These are phyloP conservation scores for Mycena capillaripes DNA, from an alignment of 768 basidiomycete species.

Conservation along the genomic window DNA sequence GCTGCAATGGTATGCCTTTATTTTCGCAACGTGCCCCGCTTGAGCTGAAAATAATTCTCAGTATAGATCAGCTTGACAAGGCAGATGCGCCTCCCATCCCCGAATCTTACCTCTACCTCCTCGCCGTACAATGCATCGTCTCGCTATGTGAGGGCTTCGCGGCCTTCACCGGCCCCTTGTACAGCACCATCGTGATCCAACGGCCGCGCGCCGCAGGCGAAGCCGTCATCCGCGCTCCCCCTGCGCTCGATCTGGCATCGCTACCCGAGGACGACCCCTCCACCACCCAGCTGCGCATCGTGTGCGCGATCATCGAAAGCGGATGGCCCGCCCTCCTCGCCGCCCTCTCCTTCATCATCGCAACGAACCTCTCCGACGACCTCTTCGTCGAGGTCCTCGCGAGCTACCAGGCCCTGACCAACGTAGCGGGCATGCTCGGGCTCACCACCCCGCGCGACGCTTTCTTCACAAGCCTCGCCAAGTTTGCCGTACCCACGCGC, in stretches of 20 bases:
- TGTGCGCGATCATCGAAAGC: conserved; percentile 84
- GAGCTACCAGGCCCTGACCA: conserved; percentile 87
- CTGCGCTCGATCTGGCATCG: conserved; percentile 73
- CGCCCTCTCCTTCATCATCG: conserved; percentile 89
- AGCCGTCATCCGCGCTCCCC: conserved; percentile 77
- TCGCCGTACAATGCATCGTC: conserved; percentile 90
- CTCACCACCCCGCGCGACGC: conserved; percentile 92
- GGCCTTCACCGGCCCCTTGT: conserved; percentile 80
- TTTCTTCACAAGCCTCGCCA: conserved; percentile 91
- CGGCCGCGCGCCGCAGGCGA: conserved; percentile 74
- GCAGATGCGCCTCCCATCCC: conserved; percentile 95
- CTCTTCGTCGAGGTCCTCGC: conserved; percentile 90
- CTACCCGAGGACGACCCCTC: conserved; percentile 65
- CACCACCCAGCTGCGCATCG: conserved; percentile 70
- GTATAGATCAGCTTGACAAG: conserved; percentile 98
- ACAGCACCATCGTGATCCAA: conserved; percentile 78
- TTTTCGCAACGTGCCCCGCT: neutral
- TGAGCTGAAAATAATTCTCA: conserved; percentile 47
- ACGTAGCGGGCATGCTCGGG: conserved; percentile 91
- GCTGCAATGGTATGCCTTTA: conserved; percentile 81
- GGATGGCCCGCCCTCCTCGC: conserved; percentile 96
- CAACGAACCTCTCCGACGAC: conserved; percentile 92
- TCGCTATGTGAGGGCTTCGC: conserved; percentile 91
- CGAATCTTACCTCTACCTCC: conserved; percentile 93
- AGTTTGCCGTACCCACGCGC: conserved; percentile 90